Evolutionary conservation across 768 basidiomycete genomes (phyloP), one percentile per base, ranked within the genome.

Genomic region (Leccinellum rugosiceps): DNA sequence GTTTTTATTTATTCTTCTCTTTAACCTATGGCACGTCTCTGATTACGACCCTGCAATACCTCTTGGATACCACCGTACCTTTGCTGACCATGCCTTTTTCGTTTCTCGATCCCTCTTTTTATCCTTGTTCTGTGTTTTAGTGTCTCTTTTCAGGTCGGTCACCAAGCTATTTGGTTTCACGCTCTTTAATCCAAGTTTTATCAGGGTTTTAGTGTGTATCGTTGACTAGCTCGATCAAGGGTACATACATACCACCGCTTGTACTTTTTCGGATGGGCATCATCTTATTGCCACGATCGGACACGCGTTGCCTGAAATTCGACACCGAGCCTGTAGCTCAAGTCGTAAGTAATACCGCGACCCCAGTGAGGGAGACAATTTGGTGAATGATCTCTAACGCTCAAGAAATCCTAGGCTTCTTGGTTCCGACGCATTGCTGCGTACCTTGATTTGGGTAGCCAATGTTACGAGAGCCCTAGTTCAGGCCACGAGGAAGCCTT

Each of bases 21-120:
- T 41, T 56, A 30, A 59, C 44, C 38, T 53, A 50, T 50, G 56
- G 38, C 56, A 55, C 53, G 43, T 52, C 44, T 53, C 38, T 55
- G 45, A 48, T 55, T 35, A 63, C 38, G 58, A 57, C 45, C 26
- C 44, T 50, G 58, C 63, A 59, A 58, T 56, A 56, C 59, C 57
- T 59, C 53, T 68, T 63, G 66, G 66, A 68, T 67, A 67, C 66
- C 66, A 59, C 23, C 17, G 45, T 56, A 61, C 57, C 7, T 52
- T 43, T 52, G 62, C 53, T 57, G 45, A 49, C 56, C 19, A 17
- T 41, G 38, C 13, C 41, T 28, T 41, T 53, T 52, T 57, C 54
- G 13, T 45, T 52, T 50, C 45, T 21, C 21, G 10, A 44, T 44
- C 21, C 8, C 19, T 44, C 43, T 44, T 13, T 44, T 21, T 23